These are phyloP conservation scores for Hirschioporus abietinus DNA, from an alignment of 768 basidiomycete genomes.

Conservation along the genomic window DNA sequence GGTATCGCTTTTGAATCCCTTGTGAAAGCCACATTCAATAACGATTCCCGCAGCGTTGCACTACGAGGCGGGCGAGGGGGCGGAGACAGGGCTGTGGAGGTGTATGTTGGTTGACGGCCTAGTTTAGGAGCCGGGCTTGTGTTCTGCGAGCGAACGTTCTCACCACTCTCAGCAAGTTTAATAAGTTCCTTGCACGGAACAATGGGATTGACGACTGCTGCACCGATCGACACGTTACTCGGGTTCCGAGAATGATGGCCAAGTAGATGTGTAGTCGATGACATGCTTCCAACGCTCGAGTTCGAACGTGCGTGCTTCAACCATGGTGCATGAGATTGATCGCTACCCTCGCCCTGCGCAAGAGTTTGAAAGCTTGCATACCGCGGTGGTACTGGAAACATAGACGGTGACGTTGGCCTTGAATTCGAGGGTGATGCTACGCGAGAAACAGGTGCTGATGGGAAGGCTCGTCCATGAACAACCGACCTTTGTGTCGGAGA, in stretches of 20 bases:
- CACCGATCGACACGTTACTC: background rate
- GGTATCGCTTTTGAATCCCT: background rate
- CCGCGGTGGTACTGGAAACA: background rate
- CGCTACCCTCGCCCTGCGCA: background rate
- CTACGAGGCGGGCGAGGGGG: background rate
- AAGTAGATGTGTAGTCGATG: slow-evolving; percentile 7
- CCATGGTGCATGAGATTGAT: background rate
- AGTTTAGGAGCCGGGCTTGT: background rate
- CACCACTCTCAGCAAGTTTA: background rate
- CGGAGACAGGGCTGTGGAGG: background rate
- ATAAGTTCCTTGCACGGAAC: background rate
- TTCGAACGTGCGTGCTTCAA: background rate
- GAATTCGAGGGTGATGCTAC: background rate
- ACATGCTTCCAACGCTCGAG: slow-evolving; percentile 6
- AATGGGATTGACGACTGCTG: background rate
- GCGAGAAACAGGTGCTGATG: background rate
- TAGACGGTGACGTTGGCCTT: background rate
- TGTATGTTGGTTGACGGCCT: slow-evolving; percentile 9
- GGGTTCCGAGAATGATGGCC: background rate
- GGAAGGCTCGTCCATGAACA: background rate
- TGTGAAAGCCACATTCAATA: background rate
- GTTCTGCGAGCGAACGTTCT: background rate
- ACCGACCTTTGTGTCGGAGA: background rate
- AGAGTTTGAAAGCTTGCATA: background rate
- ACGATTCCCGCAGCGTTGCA: background rate